Evolutionary conservation across 2,329 filamentous ascomycete species (phyloP).

Genomic region (Leptographium wingfieldii): DNA sequence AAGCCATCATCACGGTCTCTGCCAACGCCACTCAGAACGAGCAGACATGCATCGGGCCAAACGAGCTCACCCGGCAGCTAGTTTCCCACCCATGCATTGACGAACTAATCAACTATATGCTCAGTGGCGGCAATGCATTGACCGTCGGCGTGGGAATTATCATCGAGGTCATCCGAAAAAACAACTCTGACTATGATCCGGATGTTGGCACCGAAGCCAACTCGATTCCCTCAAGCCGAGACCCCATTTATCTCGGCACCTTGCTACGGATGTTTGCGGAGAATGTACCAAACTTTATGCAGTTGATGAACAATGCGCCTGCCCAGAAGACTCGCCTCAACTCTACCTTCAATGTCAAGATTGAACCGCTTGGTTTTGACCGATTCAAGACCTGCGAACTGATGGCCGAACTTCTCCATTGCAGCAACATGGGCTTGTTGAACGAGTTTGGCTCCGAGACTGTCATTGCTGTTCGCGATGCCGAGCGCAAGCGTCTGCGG

Average conservation of each 20-base stretch:
- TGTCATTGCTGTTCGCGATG: constrained; percentile 66
- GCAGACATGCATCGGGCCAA: constrained; percentile 96
- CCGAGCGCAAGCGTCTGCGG: constrained; percentile 68
- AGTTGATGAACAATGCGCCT: constrained; percentile 66
- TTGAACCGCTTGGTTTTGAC: constrained; percentile 92
- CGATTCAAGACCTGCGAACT: constrained; percentile 98
- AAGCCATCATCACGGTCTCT: constrained; percentile 97
- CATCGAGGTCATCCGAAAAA: constrained; percentile 97
- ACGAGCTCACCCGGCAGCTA: constrained; percentile 87
- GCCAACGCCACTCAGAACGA: constrained; percentile 97
- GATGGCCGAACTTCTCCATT: constrained; percentile 95
- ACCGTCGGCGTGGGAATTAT: constrained; percentile 95
- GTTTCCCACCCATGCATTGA: constrained; percentile 78
- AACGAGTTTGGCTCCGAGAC: constrained; percentile 87
- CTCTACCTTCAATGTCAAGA: constrained; percentile 80
- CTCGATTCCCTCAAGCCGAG: constrained; percentile 66
- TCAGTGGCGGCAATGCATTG: constrained; percentile 81
- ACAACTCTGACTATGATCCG: constrained; percentile 97
- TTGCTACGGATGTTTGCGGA: constrained; percentile 79
- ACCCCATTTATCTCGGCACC: constrained; percentile 91
- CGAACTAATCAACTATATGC: constrained; percentile 80
- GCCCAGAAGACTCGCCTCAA: constrained; percentile 62
- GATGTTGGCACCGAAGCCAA: constrained; percentile 76
- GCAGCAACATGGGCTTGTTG: constrained; percentile 94
- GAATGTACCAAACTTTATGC: constrained; percentile 90